These are phyloP conservation scores for Heritiera fomes DNA, from an alignment of 345 rosid species.

Conservation along the genomic window DNA sequence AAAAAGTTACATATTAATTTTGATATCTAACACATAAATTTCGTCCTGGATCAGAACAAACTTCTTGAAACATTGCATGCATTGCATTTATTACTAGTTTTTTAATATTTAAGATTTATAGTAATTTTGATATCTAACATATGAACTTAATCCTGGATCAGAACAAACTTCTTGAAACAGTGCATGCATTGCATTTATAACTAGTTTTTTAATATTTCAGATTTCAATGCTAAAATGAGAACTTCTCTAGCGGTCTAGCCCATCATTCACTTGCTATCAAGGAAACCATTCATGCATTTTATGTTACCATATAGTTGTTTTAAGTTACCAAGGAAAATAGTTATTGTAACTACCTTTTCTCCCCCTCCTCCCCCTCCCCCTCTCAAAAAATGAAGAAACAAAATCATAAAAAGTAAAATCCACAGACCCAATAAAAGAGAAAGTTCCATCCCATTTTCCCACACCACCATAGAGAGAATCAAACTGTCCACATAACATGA, in stretches of 20 bases:
- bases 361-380: background rate
- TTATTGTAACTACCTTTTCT: background rate
- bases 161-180: background rate
- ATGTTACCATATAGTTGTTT: background rate
- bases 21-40: background rate
- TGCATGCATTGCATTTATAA: background rate
- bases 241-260: background rate
- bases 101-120: no score
- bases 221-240: background rate
- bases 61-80: no score
- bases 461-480: background rate
- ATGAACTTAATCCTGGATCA: background rate
- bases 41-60: no score
- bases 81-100: no score
- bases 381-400: background rate
- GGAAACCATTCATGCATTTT: background rate
- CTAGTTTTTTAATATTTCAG: background rate
- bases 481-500: background rate
- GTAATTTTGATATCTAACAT: no score
- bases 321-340: background rate
- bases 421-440: background rate
- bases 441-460: background rate
- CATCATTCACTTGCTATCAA: background rate
- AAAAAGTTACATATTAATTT: background rate
- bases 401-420: background rate